phyloP scores from a whole-genome alignment of 164 flowering plant species.

The Sextonia rubra region DNA sequence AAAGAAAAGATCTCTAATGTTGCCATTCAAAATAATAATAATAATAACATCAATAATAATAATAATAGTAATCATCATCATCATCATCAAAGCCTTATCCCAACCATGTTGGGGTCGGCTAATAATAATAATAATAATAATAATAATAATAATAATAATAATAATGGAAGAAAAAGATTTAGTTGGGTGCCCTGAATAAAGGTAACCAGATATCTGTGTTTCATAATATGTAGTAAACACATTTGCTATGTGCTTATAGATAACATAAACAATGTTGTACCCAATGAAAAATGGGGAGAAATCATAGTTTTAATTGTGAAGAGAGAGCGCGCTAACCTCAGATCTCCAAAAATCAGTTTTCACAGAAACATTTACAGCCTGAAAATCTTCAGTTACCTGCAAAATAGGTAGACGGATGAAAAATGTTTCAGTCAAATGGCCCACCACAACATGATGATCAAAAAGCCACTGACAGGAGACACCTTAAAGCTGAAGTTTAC shows the following conservation, averaged over 20 bases:
- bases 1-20: too few relatives aligned
- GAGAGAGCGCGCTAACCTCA: conserved; percentile 51
- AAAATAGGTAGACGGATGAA: conserved; percentile 12
- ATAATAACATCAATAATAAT: too few relatives aligned
- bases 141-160: too few relatives aligned
- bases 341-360: conserved; percentile 56
- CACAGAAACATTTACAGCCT: conserved; percentile 86
- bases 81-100: too few relatives aligned
- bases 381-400: conserved; percentile 81
- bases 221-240: not conserved
- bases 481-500: conserved; percentile 30
- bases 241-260: not conserved
- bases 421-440: not conserved
- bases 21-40: too few relatives aligned
- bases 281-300: not conserved
- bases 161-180: too few relatives aligned
- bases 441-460: conserved; percentile 15
- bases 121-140: too few relatives aligned
- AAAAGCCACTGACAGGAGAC: conserved; percentile 9
- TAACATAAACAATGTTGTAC: not conserved
- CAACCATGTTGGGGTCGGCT: too few relatives aligned
- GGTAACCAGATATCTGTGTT: too few relatives aligned
- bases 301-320: not conserved
- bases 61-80: too few relatives aligned
- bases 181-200: too few relatives aligned